Evolutionary conservation across 305 asterid genomes (phyloP), one percentile per base, ranked within the genome.

Genomic region (Coffea humblotiana): DNA sequence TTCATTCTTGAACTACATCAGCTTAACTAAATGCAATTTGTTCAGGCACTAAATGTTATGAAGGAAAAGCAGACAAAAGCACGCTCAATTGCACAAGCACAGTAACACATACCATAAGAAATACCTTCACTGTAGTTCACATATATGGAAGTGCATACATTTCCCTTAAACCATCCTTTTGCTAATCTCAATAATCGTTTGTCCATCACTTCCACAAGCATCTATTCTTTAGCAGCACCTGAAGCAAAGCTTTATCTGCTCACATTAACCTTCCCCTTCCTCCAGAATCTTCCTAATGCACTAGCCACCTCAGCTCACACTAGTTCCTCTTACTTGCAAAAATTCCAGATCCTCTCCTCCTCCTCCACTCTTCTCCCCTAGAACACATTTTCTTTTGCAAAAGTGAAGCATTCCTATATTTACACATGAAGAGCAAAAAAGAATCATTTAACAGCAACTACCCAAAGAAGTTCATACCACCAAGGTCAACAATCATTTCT

Each of bases 401-500:
- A 49, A 74, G 10, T 37, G 49, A 74, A 6, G 15, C 4, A 75
- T 12, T 21, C 37, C 25, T 23, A 56, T 11, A 56, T 56, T 25
- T 9, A 32, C 54, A 56, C 18, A 9, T 21, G 37, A 58, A 25
- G 6, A 48, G 64, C 14, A 49, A 58, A 15, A 25, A 69, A 19
- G 29, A 7, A 11, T 14, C 70, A 54, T 40, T 60, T 60, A 14
- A 47, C 43, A 35, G 70, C 23, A 69, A 54, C 45, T 13, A 29
- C 29, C 13, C 27, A 65, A 47, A 61, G 64, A 52, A 68, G 35
- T 61, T 72, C 27, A 79, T 48, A 43, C 32, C 8, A n/a, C 12
- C 27, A 72, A 79, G 23, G 35, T 87, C 77, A 95, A 98, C 98
- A 78, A 95, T 92, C 99, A 95, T 93, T 88, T 95, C 99, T 85